Conservation (phyloP, 139 green algal genomes). For the Edaphochlamys debaryana region DNA sequence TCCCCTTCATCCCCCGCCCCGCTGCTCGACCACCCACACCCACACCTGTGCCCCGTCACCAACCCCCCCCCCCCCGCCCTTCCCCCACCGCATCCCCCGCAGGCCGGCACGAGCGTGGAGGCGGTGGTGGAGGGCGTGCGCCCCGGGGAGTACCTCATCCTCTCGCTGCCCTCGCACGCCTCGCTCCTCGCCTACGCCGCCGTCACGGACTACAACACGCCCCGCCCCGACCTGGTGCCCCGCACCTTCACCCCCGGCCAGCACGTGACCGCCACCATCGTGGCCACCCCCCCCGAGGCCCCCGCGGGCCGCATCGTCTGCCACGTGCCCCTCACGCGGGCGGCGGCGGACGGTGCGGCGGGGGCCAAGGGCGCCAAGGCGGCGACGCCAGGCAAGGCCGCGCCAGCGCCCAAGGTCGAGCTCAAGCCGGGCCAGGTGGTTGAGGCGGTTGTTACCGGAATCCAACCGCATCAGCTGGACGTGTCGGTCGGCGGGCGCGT, state of each 20-base stretch:
- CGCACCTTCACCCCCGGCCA: constrained; percentile 41
- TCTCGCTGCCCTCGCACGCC: constrained; percentile 50
- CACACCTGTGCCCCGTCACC: no score
- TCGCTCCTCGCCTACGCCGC: constrained; percentile 73
- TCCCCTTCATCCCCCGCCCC: no score
- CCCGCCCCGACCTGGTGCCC: constrained; percentile 1
- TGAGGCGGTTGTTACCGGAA: constrained; percentile 51
- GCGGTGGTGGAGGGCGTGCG: constrained; percentile 62
- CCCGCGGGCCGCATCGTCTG: constrained; percentile 55
- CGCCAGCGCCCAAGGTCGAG: constrained; percentile 15
- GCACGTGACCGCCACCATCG: constrained; percentile 40
- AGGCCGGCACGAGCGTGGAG: constrained; percentile 36
- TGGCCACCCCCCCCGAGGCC: constrained; percentile 19
- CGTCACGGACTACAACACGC: constrained; percentile 76
- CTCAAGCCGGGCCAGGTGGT: constrained; percentile 45
- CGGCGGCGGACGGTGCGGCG: background rate
- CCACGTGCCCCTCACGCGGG: constrained; percentile 34
- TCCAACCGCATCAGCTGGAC: constrained; percentile 35
- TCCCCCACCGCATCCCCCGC: no score
- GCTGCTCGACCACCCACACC: no score
- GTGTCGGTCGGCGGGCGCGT: constrained; percentile 5
- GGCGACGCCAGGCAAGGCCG: no score
- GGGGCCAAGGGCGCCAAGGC: background rate
- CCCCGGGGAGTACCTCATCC: constrained; percentile 61
- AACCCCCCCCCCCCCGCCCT: no score